A percentile compares a stretch with the other conserved stretches of the same genome.
These are phyloP conservation scores for Clathrus columnatus DNA, from an alignment of 768 basidiomycete species.

Conservation along the genomic window DNA sequence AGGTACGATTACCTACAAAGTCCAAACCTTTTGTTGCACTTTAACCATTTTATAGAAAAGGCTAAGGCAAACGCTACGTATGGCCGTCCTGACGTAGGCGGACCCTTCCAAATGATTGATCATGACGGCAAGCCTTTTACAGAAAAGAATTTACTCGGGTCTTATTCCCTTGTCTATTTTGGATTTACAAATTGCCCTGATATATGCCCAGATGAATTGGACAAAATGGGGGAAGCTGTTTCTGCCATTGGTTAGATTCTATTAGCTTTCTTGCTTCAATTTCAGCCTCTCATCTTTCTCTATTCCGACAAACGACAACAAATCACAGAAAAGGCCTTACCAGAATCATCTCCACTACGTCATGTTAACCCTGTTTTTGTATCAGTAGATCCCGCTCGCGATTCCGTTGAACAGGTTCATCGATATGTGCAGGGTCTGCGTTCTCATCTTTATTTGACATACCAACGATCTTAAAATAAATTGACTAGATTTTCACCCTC, in stretches of 20 bases:
- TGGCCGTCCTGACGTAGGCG: slow-evolving; percentile 85
- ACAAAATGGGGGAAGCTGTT: slow-evolving; percentile 82
- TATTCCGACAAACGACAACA: not conserved
- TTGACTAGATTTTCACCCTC: slow-evolving; percentile 86
- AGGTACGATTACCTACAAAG: slow-evolving; percentile 35
- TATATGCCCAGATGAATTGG: slow-evolving; percentile 95
- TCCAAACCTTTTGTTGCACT: not conserved
- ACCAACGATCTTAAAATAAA: slow-evolving; percentile 55
- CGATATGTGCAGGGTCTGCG: slow-evolving; percentile 31
- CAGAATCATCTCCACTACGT: slow-evolving; percentile 17
- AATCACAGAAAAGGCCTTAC: slow-evolving; percentile 56
- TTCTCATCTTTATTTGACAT: no score
- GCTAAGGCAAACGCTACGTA: slow-evolving; percentile 65
- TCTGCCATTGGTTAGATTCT: slow-evolving; percentile 55
- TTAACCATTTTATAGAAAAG: slow-evolving; percentile 41
- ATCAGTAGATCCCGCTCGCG: slow-evolving; percentile 93
- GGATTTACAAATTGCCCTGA: slow-evolving; percentile 99
- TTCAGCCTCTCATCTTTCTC: not conserved
- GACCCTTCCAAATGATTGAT: slow-evolving; percentile 72
- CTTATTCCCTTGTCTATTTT: slow-evolving; percentile 74
- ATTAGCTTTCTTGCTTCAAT: not conserved
- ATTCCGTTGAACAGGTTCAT: slow-evolving; percentile 41
- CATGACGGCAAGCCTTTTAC: slow-evolving; percentile 67
- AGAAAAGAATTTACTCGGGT: slow-evolving; percentile 74
- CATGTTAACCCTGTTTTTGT: slow-evolving; percentile 87